Evolutionary conservation across 768 basidiomycete species (phyloP), one percentile per base, ranked within the genome.

Genomic region (Hygrocybe punicea): DNA sequence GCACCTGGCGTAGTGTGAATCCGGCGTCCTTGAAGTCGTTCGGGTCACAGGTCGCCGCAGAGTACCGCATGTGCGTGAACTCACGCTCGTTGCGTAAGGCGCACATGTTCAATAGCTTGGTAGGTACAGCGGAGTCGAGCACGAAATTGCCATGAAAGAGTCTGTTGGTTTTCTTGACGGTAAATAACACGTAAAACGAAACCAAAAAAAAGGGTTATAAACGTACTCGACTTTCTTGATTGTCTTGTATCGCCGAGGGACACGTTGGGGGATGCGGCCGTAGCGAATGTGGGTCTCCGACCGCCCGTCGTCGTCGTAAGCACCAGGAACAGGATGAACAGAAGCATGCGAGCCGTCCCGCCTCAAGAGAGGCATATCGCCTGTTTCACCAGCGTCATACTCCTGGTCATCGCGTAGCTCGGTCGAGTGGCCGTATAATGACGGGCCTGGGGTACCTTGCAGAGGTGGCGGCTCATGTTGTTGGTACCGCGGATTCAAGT

Each of bases 31-130:
- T 81, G 71, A 98, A 98, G 66, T 92, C 86, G 71, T 98, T 93
- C 6, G 96, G 96, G 71, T 98, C 95, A 73, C 91, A 94, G 0
- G 96, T 98, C 14, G 92, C 93, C 0, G 94, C 96, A 8, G 87
- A 88, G 73, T 98, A 98, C 4, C 96, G 85, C 93, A 98, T 95
- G 72, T 93, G 88, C 0, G 91, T 93, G 69, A 92, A 95, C 71
- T 97, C 95, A 60, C 93, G 84, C 57, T 93, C 93, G 47, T 82
- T 86, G 52, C 84, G 82, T 59, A 82, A 72, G 6, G 84, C 76
- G 63, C 90, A 93, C 80, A 91, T 85, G 58, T 91, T 85, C 24
- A 98, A 81, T 40, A 98, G 78, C 63, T 93, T 96, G n/a, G 87
- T 81, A 0, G 96, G 96, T 0, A 98, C 93, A 0, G 89, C 82